Percentiles rank a stretch among this genome's conserved stretches.
These are phyloP conservation scores for Eucalyptus brandiana DNA, from an alignment of 345 rosid species.

Conservation along the genomic window DNA sequence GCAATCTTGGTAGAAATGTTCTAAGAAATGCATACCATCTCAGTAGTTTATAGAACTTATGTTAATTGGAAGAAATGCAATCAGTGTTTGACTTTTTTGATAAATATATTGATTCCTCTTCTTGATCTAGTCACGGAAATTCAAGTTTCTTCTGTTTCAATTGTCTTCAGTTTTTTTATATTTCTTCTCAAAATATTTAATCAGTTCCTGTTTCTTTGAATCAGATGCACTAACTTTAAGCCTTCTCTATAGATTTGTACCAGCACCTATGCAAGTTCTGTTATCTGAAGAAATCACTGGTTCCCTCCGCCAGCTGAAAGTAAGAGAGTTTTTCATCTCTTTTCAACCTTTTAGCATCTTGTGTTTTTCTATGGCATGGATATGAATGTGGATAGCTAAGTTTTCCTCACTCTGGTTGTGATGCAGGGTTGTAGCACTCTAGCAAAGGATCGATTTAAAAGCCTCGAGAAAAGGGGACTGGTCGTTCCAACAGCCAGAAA, in stretches of 20 bases:
- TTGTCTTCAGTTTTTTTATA: background rate
- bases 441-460: slow-evolving; percentile 78
- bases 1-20: background rate
- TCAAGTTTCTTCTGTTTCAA: background rate
- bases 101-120: background rate
- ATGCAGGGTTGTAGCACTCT: slow-evolving; percentile 80
- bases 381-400: background rate
- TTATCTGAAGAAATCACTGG: slow-evolving; percentile 91
- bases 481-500: slow-evolving; percentile 45
- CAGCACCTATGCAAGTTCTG: slow-evolving; percentile 83
- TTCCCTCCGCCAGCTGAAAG: slow-evolving; percentile 83
- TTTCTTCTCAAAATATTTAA: background rate
- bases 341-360: background rate
- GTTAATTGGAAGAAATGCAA: background rate
- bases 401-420: background rate
- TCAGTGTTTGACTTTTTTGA: background rate
- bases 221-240: background rate
- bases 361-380: background rate
- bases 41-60: background rate
- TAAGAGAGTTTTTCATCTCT: background rate
- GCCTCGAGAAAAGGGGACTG: slow-evolving; percentile 87
- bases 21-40: background rate
- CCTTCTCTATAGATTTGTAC: slow-evolving; percentile 10
- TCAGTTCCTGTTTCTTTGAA: background rate
- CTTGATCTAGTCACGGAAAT: background rate